These are phyloP conservation scores for Metschnikowia baotianmanensis DNA, from an alignment of 805 yeast species.

Conservation along the genomic window DNA sequence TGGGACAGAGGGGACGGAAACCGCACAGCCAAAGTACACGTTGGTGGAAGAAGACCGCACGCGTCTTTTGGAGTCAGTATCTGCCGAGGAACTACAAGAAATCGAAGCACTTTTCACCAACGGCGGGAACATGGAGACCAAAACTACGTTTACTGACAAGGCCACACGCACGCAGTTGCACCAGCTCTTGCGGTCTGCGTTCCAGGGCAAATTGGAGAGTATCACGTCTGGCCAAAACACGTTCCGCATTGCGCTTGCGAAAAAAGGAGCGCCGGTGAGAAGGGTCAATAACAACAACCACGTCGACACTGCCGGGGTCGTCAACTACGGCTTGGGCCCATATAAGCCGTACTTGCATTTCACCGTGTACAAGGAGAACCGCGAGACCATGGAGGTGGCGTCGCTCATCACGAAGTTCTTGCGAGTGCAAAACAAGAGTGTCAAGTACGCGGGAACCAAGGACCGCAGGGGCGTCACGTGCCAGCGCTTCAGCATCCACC, in stretches of 20 bases:
- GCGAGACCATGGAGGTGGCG: slow-evolving; percentile 96
- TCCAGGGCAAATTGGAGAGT: slow-evolving; percentile 73
- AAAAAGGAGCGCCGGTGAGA: slow-evolving; percentile 33
- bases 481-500: slow-evolving; percentile 70
- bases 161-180: slow-evolving; percentile 76
- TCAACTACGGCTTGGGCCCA: slow-evolving; percentile 74
- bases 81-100: slow-evolving; percentile 56
- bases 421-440: slow-evolving; percentile 64
- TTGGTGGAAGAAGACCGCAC: slow-evolving; percentile 46
- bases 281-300: slow-evolving; percentile 39
- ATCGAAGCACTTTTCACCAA: slow-evolving; percentile 54
- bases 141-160: slow-evolving; percentile 60
- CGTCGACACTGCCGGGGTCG: slow-evolving; percentile 49
- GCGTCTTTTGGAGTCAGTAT: slow-evolving; percentile 52
- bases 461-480: slow-evolving; percentile 96
- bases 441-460: slow-evolving; percentile 92
- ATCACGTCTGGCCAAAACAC: slow-evolving; percentile 67
- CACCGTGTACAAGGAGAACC: slow-evolving; percentile 86
- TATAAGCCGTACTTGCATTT: slow-evolving; percentile 68
- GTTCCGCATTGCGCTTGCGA: slow-evolving; percentile 59
- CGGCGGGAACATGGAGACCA: slow-evolving; percentile 59
- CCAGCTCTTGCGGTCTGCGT: slow-evolving; percentile 69
- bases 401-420: slow-evolving; percentile 68
- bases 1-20: not conserved
- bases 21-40: slow-evolving; percentile 33